Evolutionary conservation across 176 grass and related monocot species (phyloP).

Genomic region (Triticum aestivum): DNA sequence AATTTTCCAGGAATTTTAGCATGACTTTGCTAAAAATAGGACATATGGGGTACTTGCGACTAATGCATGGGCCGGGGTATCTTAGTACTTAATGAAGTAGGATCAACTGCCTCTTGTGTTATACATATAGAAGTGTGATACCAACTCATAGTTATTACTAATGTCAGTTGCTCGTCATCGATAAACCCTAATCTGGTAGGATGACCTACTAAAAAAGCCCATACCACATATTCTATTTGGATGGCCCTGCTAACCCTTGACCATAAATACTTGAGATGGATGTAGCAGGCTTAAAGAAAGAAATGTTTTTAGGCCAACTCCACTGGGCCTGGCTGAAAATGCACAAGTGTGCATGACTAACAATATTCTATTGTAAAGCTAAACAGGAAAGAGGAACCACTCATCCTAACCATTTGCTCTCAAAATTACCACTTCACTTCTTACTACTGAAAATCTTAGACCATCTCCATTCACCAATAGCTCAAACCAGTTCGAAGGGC

Average conservation of each 20-base stretch:
- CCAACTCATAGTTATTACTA: no score
- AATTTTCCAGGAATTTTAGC: no score
- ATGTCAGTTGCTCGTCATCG: no score
- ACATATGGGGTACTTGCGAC: no score
- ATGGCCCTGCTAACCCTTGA: background rate
- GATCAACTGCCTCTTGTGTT: no score
- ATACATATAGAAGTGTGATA: no score
- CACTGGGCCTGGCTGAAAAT: background rate
- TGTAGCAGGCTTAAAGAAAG: background rate
- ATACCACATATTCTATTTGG: background rate
- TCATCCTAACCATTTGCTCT: background rate
- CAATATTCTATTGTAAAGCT: background rate
- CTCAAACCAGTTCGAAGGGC: no score
- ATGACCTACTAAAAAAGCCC: background rate
- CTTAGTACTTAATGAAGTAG: no score
- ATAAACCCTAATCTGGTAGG: background rate
- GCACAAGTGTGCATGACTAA: background rate
- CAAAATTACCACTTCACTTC: background rate
- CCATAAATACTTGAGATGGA: background rate
- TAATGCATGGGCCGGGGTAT: no score
- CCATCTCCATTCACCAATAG: no score
- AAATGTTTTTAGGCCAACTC: slow-evolving; percentile 8
- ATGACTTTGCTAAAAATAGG: no score
- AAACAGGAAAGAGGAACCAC: slow-evolving; percentile 5
- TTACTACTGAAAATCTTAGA: background rate